Conservation (phyloP, 2,329 filamentous ascomycete genomes). For the Trichoderma sp. region DNA sequence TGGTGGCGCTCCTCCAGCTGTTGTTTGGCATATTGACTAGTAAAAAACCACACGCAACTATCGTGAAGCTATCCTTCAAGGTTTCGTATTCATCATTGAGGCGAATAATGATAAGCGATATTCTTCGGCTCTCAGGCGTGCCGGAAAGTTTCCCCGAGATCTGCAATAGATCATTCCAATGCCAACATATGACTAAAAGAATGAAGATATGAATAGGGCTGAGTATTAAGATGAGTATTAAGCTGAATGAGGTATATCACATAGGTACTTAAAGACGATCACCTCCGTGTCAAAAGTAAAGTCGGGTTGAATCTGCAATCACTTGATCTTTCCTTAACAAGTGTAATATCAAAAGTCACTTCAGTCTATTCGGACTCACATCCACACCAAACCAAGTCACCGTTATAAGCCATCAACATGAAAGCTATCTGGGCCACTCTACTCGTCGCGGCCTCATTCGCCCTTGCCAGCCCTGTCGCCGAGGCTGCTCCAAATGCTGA, state of each 20-base stretch:
- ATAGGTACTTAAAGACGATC: neutral
- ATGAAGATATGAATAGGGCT: neutral
- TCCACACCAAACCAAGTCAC: neutral
- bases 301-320: neutral
- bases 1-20: neutral
- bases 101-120: neutral
- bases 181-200: neutral
- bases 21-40: neutral
- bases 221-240: too few species aligned
- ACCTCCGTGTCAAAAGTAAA: neutral
- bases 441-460: conserved; percentile 27
- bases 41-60: neutral
- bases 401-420: conserved; percentile 27
- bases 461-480: conserved; percentile 29
- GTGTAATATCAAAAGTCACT: neutral
- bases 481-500: conserved; percentile 20
- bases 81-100: neutral
- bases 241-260: neutral
- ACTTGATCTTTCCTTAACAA: neutral
- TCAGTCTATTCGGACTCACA: neutral
- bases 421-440: conserved; percentile 31
- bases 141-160: neutral
- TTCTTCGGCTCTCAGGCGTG: too few species aligned
- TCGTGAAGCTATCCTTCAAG: neutral
- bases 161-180: neutral